Evolutionary conservation across 2,329 filamentous ascomycete genomes (phyloP), one percentile per base, ranked within the genome.

Genomic region (Neurospora sp.): DNA sequence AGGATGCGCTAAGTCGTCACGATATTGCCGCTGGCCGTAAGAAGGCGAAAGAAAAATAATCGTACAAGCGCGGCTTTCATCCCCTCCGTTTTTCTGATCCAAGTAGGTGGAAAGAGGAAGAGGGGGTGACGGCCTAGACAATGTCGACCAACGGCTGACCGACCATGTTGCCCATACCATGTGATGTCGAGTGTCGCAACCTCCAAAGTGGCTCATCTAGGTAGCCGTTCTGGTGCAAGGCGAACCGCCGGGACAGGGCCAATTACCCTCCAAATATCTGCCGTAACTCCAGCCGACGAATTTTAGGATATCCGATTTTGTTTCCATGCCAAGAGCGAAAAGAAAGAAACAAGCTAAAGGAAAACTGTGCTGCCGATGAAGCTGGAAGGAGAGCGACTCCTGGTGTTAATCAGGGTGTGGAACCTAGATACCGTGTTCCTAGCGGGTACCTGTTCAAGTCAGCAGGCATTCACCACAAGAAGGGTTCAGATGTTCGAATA

Each of bases 231-330:
- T 73, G 72, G 72, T 69, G 71, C 70, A 66, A 66, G 72, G 71
- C 72, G 72, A 74, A 71, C 67, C 73, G 74, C 73, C 70, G 74
- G 72, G 74, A 72, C 71, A 73, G 72, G 72, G 73, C 71, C 73
- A 71, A 72, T 70, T 73, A 75, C 71, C 75, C 72, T 71, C 73
- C 75, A 71, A 71, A 72, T 72, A 66, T 71, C 73, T 74, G 74
- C 75, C 75, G 74, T 71, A 76, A 76, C 75, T 75, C 75, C 74
- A 73, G 74, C 74, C 73, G 75, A 75, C 73, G 73, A 73, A 72
- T 76, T 76, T 76, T 76, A 72, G 73, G 74, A 76, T 74, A 76
- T 76, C 75, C 75, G 75, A 74, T 71, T 77, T 76, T 74, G 72
- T 69, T 73, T 71, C 74, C 71, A 71, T 74, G 72, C 73, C 74